phyloP scores from a whole-genome alignment of 441 rosid genomes.

The Erodium trifolium region DNA sequence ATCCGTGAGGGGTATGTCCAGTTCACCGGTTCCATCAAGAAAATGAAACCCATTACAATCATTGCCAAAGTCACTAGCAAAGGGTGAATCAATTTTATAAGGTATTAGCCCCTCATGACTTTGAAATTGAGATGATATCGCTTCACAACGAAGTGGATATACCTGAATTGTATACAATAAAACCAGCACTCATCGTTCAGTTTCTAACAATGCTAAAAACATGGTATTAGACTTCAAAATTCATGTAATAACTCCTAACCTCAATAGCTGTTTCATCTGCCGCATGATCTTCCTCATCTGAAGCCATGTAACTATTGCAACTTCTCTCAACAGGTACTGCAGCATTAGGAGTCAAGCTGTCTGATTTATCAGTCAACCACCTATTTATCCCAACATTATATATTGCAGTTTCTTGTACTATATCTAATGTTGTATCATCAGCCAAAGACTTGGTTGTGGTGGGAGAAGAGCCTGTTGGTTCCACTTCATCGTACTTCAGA shows the following conservation, averaged over 20 bases:
- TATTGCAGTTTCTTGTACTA: conserved; percentile 46
- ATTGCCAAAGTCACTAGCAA: conserved; percentile 55
- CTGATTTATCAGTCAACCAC: neutral
- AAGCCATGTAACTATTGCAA: conserved; percentile 5
- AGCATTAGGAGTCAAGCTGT: neutral
- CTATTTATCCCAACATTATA: conserved; percentile 15
- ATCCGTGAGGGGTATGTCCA: conserved; percentile 42
- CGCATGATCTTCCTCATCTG: conserved; percentile 25
- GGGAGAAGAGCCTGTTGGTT: conserved; percentile 44
- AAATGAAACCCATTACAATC: conserved; percentile 32
- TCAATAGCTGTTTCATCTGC: conserved; percentile 31
- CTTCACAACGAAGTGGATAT: conserved; percentile 28
- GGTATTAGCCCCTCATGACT: conserved; percentile 27
- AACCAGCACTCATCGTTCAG: neutral
- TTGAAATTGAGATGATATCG: conserved; percentile 32
- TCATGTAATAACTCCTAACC: conserved; percentile 29
- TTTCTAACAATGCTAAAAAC: neutral
- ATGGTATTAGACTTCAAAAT: neutral
- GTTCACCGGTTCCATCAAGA: conserved; percentile 45
- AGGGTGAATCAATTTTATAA: conserved; percentile 39
- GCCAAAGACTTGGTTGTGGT: conserved; percentile 44
- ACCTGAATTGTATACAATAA: conserved; percentile 30
- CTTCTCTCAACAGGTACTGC: conserved; percentile 2
- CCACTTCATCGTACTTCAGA: conserved; percentile 41
- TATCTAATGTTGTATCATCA: conserved; percentile 56